Evolutionary conservation across 1,284 basidiomycete species (phyloP).

Genomic region (Puccinia novopanici): DNA sequence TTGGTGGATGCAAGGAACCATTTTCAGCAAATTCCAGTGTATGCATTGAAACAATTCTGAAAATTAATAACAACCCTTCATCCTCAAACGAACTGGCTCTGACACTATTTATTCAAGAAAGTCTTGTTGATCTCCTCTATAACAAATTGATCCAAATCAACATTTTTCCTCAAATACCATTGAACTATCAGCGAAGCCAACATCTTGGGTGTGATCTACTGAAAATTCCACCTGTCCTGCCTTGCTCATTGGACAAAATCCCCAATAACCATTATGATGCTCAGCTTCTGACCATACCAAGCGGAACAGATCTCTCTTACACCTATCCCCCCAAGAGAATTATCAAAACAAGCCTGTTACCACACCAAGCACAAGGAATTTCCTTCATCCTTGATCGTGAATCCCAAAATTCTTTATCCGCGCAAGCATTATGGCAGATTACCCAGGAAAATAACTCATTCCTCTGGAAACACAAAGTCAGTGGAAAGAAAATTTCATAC

Average conservation of each 20-base stretch:
- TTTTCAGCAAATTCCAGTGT: background rate
- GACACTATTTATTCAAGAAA: background rate
- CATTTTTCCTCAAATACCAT: background rate
- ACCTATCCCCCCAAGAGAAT: background rate
- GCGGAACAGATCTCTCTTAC: background rate
- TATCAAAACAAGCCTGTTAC: background rate
- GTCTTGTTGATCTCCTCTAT: background rate
- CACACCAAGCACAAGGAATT: slow-evolving; percentile 16
- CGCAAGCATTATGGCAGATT: background rate
- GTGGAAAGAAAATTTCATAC: background rate
- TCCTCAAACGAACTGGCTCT: background rate
- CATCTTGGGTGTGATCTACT: slow-evolving; percentile 13
- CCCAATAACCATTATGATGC: background rate
- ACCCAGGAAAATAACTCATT: too few species aligned
- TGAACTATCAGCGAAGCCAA: slow-evolving; percentile 2
- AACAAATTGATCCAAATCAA: background rate
- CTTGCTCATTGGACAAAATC: background rate
- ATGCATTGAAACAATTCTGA: background rate
- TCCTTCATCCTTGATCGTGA: slow-evolving; percentile 18
- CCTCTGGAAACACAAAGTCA: slow-evolving; percentile 4
- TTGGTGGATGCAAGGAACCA: background rate
- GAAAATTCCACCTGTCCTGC: background rate
- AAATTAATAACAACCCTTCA: background rate
- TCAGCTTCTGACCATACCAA: slow-evolving; percentile 1
- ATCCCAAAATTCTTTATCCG: background rate